Base-by-base conservation (phyloP, 2,329 filamentous ascomycete species). In the Dactylellina leptospora region DNA sequence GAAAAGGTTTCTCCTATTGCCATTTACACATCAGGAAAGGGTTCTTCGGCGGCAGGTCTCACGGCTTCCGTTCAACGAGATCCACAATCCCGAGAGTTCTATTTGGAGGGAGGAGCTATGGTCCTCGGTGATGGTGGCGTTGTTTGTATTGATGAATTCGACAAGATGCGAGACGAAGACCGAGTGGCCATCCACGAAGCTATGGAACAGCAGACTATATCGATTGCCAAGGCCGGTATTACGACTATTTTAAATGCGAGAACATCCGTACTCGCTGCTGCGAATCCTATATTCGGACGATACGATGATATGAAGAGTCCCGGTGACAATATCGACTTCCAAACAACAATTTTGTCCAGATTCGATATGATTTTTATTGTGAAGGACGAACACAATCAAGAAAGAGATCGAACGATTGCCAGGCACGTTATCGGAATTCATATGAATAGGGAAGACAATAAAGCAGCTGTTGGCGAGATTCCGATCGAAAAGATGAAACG, bases 311-410 rank as follows among this genome's bases (percentile, higher is more conserved):
- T 99, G 83, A 97, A 97, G 81, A 92, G 91, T 0, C 95, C 95
- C 0, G 95, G 95, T 70, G 95, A 99, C 81, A 99, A 99, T 79
- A 99, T 99, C 76, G 95, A 99, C 81, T 99, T 99, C 81, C 95
- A 99, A 78, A 99, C 95, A 0, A 99, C 95, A 2, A 97, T 99
- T 77, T 80, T 99, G 75, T 97, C 93, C 1, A 91, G 95, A 85
- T 99, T 99, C 80, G 95, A 99, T 80, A 97, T 99, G 91, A 97
- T 99, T 75, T 99, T 97, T 83, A 97, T 99, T 75, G 93, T 99
- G 74, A 91, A 91, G 76, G 95, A 99, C 79, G 92, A 96, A 74
- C 95, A 99, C 79, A 91, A 93, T 74, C 86, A 91, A 45, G 89
- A 87, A 64, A 91, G 93, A 77, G 95, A 99, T 78, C 92, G 97